Evolutionary conservation across 768 basidiomycete species (phyloP).

Genomic region (Asterophora parasitica): DNA sequence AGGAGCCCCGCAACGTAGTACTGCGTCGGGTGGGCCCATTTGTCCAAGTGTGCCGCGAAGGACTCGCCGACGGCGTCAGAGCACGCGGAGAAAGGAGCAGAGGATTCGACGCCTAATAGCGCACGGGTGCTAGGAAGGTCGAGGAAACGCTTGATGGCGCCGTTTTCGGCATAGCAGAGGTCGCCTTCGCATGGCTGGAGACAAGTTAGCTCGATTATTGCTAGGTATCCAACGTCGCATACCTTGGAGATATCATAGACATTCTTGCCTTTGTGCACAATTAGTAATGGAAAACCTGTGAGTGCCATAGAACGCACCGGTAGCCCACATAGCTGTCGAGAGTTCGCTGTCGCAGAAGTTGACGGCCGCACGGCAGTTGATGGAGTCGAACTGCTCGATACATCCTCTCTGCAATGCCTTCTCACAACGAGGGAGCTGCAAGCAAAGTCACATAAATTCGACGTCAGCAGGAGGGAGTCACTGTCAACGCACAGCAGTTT

Average conservation of each 20-base stretch:
- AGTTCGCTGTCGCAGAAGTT: conserved; percentile 60
- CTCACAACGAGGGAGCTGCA: conserved; percentile 64
- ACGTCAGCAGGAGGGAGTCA: conserved; percentile 13
- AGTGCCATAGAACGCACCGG: conserved; percentile 28
- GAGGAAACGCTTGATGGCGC: conserved; percentile 16
- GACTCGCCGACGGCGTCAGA: conserved; percentile 40
- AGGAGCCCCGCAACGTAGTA: conserved; percentile 63
- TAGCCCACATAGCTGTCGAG: conserved; percentile 34
- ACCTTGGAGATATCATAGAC: conserved; percentile 23
- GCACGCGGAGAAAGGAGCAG: conserved; percentile 55
- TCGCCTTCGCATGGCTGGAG: conserved; percentile 19
- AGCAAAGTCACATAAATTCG: background rate
- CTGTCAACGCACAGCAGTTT: conserved; percentile 44
- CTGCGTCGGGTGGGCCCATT: conserved; percentile 41
- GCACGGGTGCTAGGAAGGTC: conserved; percentile 16
- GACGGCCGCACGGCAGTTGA: conserved; percentile 63
- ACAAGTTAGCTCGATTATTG: background rate
- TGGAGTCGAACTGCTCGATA: conserved; percentile 60
- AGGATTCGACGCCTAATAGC: conserved; percentile 18
- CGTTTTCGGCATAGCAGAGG: conserved; percentile 20
- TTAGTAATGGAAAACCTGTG: background rate
- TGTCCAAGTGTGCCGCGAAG: conserved; percentile 60
- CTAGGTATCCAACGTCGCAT: conserved; percentile 11
- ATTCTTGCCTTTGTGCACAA: conserved; percentile 15
- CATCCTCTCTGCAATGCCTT: conserved; percentile 53